Conservation (phyloP, 2,329 filamentous ascomycete species). For the Chaetomiaceae sp. region DNA sequence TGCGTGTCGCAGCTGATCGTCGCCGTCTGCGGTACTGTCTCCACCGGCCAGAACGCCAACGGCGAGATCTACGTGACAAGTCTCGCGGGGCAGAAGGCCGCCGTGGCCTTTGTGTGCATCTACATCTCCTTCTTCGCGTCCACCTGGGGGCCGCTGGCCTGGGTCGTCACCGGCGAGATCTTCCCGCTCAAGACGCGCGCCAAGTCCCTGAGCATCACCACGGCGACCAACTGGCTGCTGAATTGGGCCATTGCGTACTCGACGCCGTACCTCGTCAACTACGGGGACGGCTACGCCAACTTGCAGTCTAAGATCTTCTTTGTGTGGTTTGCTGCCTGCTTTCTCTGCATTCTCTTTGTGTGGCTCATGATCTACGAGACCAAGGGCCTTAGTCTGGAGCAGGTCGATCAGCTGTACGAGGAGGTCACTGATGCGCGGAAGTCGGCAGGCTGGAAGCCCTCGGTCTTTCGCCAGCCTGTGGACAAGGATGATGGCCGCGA, state of each 20-base stretch:
- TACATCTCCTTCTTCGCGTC: constrained; percentile 72
- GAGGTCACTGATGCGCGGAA: too few species aligned
- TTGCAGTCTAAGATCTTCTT: constrained; percentile 72
- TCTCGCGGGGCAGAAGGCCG: constrained; percentile 46
- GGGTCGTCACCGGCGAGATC: constrained; percentile 56
- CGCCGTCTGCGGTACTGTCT: constrained; percentile 50
- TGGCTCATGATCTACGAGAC: constrained; percentile 81
- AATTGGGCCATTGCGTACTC: constrained; percentile 76
- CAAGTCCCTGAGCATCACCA: constrained; percentile 60
- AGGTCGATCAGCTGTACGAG: constrained; percentile 72
- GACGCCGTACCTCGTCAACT: constrained; percentile 75
- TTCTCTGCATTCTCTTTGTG: constrained; percentile 66
- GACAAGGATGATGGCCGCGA: too few species aligned
- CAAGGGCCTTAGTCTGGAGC: constrained; percentile 74
- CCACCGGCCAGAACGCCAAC: constrained; percentile 43
- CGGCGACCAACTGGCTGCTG: constrained; percentile 67
- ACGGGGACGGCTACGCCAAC: constrained; percentile 63
- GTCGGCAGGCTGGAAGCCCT: too few species aligned
- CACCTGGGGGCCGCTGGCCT: constrained; percentile 56
- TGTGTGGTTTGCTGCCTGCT: constrained; percentile 60
- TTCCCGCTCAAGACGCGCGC: constrained; percentile 59
- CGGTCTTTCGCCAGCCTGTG: too few species aligned
- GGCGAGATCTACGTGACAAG: constrained; percentile 47
- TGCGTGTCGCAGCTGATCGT: constrained; percentile 53
- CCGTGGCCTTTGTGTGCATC: constrained; percentile 59